phyloP scores from a whole-genome alignment of 208 protist species.

The Sergeia podlipaevii region DNA sequence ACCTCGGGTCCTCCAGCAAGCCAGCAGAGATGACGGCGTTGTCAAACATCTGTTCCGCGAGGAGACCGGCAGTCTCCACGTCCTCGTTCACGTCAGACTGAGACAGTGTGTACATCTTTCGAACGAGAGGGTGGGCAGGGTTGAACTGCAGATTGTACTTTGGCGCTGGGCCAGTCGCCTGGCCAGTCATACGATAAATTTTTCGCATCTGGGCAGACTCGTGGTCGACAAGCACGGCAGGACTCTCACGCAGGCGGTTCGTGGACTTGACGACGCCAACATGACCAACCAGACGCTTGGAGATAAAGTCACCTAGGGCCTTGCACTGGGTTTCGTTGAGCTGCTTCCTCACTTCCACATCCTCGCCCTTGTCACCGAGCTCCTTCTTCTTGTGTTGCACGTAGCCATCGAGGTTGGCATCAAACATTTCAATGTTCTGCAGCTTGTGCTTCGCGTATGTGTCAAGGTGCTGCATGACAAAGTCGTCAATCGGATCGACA shows the following conservation, averaged over 20 bases:
- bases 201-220: slow-evolving; percentile 91
- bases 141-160: slow-evolving; percentile 94
- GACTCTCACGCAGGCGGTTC: slow-evolving; percentile 82
- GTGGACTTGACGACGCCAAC: slow-evolving; percentile 86
- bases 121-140: slow-evolving; percentile 87
- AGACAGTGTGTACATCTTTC: slow-evolving; percentile 89
- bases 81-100: slow-evolving; percentile 64
- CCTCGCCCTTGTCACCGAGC: slow-evolving; percentile 74
- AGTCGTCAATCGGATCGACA: slow-evolving; percentile 94
- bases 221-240: slow-evolving; percentile 88
- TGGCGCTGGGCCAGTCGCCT: slow-evolving; percentile 69
- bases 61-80: slow-evolving; percentile 78
- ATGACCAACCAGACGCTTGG: slow-evolving; percentile 81
- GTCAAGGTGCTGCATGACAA: slow-evolving; percentile 94
- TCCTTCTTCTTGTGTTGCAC: slow-evolving; percentile 90
- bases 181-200: slow-evolving; percentile 88
- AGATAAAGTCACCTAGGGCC: slow-evolving; percentile 83
- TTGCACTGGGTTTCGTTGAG: slow-evolving; percentile 85
- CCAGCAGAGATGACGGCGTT: slow-evolving; percentile 92
- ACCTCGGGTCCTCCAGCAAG: slow-evolving; percentile 90
- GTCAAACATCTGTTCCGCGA: slow-evolving; percentile 93
- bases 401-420: slow-evolving; percentile 83
- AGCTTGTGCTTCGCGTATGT: slow-evolving; percentile 94
- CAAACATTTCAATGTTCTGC: slow-evolving; percentile 91
- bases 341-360: slow-evolving; percentile 82